A percentile compares a stretch with the other conserved stretches of the same genome.
Evolutionary conservation across 1,284 basidiomycete genomes (phyloP).

Genomic region (Apiotrichum domesticum): DNA sequence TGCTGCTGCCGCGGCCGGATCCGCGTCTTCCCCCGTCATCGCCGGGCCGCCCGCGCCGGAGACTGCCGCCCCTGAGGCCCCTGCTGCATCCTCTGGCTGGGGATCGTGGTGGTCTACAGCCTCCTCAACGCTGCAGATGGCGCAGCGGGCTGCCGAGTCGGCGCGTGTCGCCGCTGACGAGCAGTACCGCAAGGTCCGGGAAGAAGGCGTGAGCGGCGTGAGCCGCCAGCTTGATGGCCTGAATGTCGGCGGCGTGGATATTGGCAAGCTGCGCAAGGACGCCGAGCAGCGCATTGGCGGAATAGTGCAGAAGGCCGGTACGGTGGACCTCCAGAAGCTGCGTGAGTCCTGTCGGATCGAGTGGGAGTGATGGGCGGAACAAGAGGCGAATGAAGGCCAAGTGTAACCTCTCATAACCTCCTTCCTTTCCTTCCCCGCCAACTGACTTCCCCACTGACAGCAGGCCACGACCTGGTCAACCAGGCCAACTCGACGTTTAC

Average conservation of each 20-base stretch:
- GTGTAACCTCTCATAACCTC: too few relatives aligned
- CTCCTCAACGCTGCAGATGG: constrained; percentile 77
- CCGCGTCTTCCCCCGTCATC: too few relatives aligned
- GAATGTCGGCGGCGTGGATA: constrained; percentile 62
- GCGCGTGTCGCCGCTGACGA: constrained; percentile 53
- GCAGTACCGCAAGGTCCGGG: constrained; percentile 59
- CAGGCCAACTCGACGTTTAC: constrained; percentile 79
- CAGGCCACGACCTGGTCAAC: constrained; percentile 79
- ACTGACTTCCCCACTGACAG: too few relatives aligned
- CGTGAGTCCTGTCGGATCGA: constrained; percentile 43
- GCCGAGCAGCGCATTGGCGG: constrained; percentile 47
- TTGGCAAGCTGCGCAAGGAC: constrained; percentile 67
- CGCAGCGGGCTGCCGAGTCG: constrained; percentile 63
- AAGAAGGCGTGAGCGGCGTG: constrained; percentile 51
- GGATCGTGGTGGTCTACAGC: constrained; percentile 76
- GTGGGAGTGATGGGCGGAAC: too few relatives aligned
- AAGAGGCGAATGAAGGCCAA: too few relatives aligned
- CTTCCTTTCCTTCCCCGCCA: too few relatives aligned
- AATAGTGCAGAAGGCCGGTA: constrained; percentile 56
- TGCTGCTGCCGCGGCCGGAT: too few relatives aligned
- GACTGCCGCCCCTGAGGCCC: constrained; percentile 4
- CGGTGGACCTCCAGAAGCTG: constrained; percentile 76
- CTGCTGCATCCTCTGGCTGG: constrained; percentile 34
- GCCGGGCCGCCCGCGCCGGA: not conserved
- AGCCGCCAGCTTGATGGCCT: constrained; percentile 21